These are phyloP conservation scores for Erucastrum elatum DNA, from an alignment of 345 rosid genomes.

Conservation along the genomic window DNA sequence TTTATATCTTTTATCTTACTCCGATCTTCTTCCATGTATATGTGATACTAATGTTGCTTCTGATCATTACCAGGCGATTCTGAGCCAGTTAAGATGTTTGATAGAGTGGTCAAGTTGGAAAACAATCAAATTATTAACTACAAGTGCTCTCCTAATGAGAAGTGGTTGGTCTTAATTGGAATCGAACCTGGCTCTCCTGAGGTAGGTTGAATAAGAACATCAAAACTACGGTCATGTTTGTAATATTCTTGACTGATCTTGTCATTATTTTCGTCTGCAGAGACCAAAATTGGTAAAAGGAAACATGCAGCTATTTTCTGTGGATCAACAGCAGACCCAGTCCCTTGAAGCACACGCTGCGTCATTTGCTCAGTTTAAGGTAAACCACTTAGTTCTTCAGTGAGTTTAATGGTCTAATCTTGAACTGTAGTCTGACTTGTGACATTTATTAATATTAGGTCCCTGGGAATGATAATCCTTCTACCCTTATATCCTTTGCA, in stretches of 20 bases:
- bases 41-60: slow-evolving; percentile 18
- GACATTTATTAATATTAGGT: slow-evolving; percentile 46
- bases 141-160: slow-evolving; percentile 88
- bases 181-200: slow-evolving; percentile 97
- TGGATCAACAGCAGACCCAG: slow-evolving; percentile 98
- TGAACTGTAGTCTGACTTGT: slow-evolving; percentile 12
- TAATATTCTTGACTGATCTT: slow-evolving; percentile 5
- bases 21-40: slow-evolving; percentile 2
- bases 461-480: slow-evolving; percentile 98
- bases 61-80: slow-evolving; percentile 66
- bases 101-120: slow-evolving; percentile 86
- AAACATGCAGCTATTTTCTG: slow-evolving; percentile 91
- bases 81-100: slow-evolving; percentile 96
- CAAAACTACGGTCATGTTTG: slow-evolving; percentile 2
- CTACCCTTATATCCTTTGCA: slow-evolving; percentile 87
- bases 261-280: slow-evolving; percentile 41
- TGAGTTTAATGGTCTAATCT: slow-evolving; percentile 10
- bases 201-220: slow-evolving; percentile 48
- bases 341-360: slow-evolving; percentile 99
- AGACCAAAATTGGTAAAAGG: slow-evolving; percentile 91
- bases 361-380: slow-evolving; percentile 89
- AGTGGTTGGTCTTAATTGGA: slow-evolving; percentile 97
- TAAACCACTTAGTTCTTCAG: slow-evolving; percentile 27
- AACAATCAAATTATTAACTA: slow-evolving; percentile 98
- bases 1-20: slow-evolving; percentile 22